Base-by-base conservation (phyloP, 2,329 filamentous ascomycete genomes). In the Penicillium sp. region DNA sequence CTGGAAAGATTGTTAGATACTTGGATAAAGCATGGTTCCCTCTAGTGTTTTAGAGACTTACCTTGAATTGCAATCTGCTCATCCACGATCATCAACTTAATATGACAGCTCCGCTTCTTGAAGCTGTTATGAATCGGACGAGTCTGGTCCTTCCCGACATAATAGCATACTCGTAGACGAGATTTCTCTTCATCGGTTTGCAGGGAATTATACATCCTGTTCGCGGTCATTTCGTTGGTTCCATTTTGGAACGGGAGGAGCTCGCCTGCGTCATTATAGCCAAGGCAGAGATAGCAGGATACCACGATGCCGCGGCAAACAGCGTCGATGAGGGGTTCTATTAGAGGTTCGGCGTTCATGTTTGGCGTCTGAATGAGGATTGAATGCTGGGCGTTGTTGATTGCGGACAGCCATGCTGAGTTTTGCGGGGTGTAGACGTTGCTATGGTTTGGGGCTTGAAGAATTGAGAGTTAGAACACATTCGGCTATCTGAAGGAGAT, bases 301-400 rank as follows among this genome's bases (percentile, higher is more conserved):
- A 91, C 84, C 48, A 85, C 76, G 0, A 91, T 73, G 0, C 88
- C 88, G 1, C 88, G 78, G 57, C 84, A 79, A n/a, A 86, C 81
- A 0, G 89, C 88, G 3, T 80, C 80, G 0, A 82, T 67, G 4
- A 92, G 80, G 1, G 85, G 86, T 0, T 84, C 81, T 0, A 91
- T 65, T 0, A 91, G 74, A 0, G 84, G 86, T 54, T 83, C 82
- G 0, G 89, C 88, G 64, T 93, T 93, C 36, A 93, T 79, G 22
- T 90, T 88, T 0, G 89, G 89, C 0, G 88, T 87, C 69, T 92
- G 88, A 55, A 93, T 91, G 65, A 92, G 90, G n/a, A 92, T 81
- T 28, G 75, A 80, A 12, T 75, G 74, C 51, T 78, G 71, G 0
- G 88, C 88, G 62, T 91, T 82, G 1, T 84, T 79, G 8, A 92